Base-by-base conservation (phyloP, 148 eudicot species). In the Simmondsia chinensis region DNA sequence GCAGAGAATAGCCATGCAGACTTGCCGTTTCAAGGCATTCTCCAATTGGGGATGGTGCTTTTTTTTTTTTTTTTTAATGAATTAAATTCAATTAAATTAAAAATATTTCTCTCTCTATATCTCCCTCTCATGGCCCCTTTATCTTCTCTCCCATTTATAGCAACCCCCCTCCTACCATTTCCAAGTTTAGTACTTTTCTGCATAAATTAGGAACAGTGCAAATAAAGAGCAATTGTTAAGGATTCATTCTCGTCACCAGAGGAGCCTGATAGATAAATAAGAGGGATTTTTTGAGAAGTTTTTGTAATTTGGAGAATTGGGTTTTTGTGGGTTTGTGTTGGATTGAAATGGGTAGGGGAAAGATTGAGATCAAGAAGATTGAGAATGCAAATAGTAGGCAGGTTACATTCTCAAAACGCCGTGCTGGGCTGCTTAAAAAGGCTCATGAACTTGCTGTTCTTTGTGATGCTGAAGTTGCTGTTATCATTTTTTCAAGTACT, bases 381-480 rank as follows among this genome's bases (percentile, higher is more conserved):
- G 93, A 82, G 65, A 78, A 78, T 72, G 58, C 70, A 15, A 82
- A 72, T 48, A 82, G 73, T 48, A 75, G 93, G 33, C 93, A 82
- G 46, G 91, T 82, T 6, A 75, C 93, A 21, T 82, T 82, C 62
- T 66, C 79, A 0, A 78, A 82, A 52, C 56, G 86, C 12, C 66
- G 86, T 20, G 46, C 49, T 42, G 86, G 86, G 35, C 47, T 82
- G 66, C 47, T 82, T 19, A 82, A 82, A 63, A 82, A 82, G 57
- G 86, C 93, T 1, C 59, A 47, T 14, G 93, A 82, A 42, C 75
- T 82, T 35, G 62, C 88, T 12, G 44, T 76, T 51, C 73, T 82
- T 9, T 75, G 86, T 60, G 88, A 76, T 52, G 77, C 83, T 37
- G 77, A 80, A 20, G 76, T 82, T 61, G 93, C 82, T 12, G 70